A percentile compares a stretch with the other conserved stretches of the same genome.
Conservation (phyloP, 257 asterid species). For the Oldenlandia corymbosa region DNA sequence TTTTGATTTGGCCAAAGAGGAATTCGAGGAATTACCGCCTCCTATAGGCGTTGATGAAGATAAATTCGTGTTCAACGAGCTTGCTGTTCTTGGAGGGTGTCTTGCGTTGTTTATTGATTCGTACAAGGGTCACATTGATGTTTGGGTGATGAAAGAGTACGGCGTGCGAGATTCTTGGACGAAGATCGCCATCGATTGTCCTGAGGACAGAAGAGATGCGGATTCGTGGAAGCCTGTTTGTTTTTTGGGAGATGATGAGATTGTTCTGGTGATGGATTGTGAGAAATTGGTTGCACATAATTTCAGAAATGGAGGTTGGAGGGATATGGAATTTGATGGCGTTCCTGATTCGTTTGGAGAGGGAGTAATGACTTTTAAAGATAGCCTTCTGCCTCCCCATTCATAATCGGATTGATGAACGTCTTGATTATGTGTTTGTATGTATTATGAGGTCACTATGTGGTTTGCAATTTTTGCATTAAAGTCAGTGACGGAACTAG, state of each 20-base stretch:
- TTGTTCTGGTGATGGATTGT: constrained; percentile 15
- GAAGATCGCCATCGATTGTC: constrained; percentile 17
- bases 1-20: too few species aligned
- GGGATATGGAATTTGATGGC: neutral
- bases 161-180: constrained; percentile 32
- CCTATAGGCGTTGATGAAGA: too few species aligned
- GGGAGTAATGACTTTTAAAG: constrained; percentile 11
- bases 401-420: constrained; percentile 15
- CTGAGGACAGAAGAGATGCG: neutral
- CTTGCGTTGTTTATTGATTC: constrained; percentile 29
- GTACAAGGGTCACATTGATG: too few species aligned
- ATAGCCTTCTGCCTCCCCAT: constrained; percentile 28
- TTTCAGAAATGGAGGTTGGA: constrained; percentile 8
- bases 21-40: too few species aligned
- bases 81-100: constrained; percentile 35
- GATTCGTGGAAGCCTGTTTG: constrained; percentile 18
- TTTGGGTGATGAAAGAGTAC: constrained; percentile 38
- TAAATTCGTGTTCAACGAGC: neutral
- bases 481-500: too few species aligned
- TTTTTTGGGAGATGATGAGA: constrained; percentile 19
- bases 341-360: too few species aligned
- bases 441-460: too few species aligned
- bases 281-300: constrained; percentile 14
- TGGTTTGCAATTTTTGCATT: too few species aligned
- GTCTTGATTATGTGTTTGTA: too few species aligned